Evolutionary conservation across 768 basidiomycete genomes (phyloP), one percentile per base, ranked within the genome.

Genomic region (Lepiota venenata): DNA sequence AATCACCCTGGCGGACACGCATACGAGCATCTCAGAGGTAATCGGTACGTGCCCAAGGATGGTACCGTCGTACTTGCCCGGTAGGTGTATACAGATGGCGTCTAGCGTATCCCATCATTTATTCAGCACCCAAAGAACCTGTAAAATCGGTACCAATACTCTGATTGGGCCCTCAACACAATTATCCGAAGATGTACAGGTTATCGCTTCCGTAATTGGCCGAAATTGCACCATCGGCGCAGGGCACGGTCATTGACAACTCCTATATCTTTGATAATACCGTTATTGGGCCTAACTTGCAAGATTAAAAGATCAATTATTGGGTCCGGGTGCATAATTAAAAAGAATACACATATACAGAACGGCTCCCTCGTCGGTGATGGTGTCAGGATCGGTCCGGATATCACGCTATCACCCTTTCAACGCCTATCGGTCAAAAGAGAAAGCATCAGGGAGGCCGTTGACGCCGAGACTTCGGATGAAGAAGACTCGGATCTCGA

Each of bases 11-110:
- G 86, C 12, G 86, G 86, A 5, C 84, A 88, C 53, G 65, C 77
- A 36, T 98, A 98, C 66, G 91, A 96, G 64, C 85, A 94, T 63
- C 79, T 87, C 35, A 82, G 88, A 25, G 93, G 93, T 5, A 92
- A 94, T 69, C 87, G 88, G 60, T 99, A 98, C 65, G 80, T 95
- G 57, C 84, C 93, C 16, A 83, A 85, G 60, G 85, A 89, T 58
- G 80, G 82, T 58, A 80, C 88, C 3, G 88, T 97, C 56, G 64
- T 79, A 25, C 81, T 98, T 18, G 88, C 93, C n/a, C 80, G 95
- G 92, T 93, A 64, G 50, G 79, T 58, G 46, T 47, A 37, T 25
- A 35, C 10, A 8, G 40, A 50, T 53, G 21, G 43, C 18, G 59
- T 20, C 40, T 43, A 3, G 48, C 18, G 39, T 29, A 27, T 46